A percentile compares a stretch with the other conserved stretches of the same genome.
Conservation (phyloP, 768 basidiomycete species). For the Leccinum ochraceum region DNA sequence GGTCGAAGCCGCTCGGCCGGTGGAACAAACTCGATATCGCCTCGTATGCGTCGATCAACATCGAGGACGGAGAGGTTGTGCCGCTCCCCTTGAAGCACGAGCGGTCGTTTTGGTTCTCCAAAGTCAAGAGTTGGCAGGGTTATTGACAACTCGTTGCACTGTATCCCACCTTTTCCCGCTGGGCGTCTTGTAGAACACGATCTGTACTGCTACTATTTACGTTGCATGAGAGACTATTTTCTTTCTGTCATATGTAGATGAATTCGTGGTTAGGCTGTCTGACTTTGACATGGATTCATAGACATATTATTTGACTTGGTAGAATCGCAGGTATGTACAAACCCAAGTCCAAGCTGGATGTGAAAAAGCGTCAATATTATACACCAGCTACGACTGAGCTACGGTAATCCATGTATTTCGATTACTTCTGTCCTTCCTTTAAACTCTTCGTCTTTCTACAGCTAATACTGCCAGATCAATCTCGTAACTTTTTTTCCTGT, state of each 20-base stretch:
- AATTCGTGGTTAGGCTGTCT: not conserved
- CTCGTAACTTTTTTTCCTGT: conserved; percentile 23
- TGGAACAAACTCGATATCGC: conserved; percentile 82
- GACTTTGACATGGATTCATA: not conserved
- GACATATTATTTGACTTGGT: not conserved
- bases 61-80: conserved; percentile 71
- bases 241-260: not conserved
- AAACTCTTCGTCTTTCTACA: conserved; percentile 25
- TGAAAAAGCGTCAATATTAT: conserved; percentile 28
- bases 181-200: not conserved
- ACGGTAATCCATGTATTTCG: conserved; percentile 28
- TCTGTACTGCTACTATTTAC: not conserved
- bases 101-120: conserved; percentile 93
- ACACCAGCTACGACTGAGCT: conserved; percentile 29
- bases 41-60: conserved; percentile 72
- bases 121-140: conserved; percentile 67
- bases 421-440: conserved; percentile 37
- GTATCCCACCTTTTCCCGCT: not conserved
- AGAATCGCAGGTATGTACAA: not conserved
- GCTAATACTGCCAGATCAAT: conserved; percentile 30
- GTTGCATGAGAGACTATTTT: not conserved
- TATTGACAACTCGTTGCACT: conserved; percentile 4
- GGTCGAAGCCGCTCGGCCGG: conserved; percentile 72
- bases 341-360: not conserved
- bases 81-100: conserved; percentile 79